Evolutionary conservation across 2,329 filamentous ascomycete species (phyloP), one percentile per base, ranked within the genome.

Genomic region (Colletotrichum coccodes): DNA sequence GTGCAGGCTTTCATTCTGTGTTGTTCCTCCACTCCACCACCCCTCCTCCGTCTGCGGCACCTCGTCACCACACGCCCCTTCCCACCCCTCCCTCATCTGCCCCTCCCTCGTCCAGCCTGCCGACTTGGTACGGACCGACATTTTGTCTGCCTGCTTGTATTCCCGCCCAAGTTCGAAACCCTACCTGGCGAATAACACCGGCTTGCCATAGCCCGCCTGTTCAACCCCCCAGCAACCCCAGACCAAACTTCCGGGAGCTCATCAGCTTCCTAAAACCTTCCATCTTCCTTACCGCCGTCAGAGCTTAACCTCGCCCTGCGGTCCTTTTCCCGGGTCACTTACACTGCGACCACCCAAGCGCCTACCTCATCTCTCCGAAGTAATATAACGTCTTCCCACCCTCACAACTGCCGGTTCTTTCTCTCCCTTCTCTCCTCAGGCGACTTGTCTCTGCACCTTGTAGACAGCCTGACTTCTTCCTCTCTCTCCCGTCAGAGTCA

Each of bases 401-500:
- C 67, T 75, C 72, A 70, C 76, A 78, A 77, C 79, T 82, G 77
- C 78, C 76, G 74, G 72, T 73, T 72, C 66, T 63, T 70, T 68
- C 68, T 72, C 60, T 72, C 71, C 63, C 60, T 50, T 64, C 71
- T 75, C 67, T 70, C 64, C 72, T 75, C 76, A 73, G 78, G 78
- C 76, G 74, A 79, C 79, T 76, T 77, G 77, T 79, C 77, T 78
- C 77, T 75, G 77, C 77, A 78, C 74, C 76, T 78, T 74, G 74
- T 75, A 74, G 77, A 73, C 77, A 76, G 73, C 66, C 70, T 70
- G 71, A 73, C 71, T 73, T 70, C 70, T 70, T 74, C 47, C 67
- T 56, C 34, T 44, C 63, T 60, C 63, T 52, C 50, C 73, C 83
- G 82, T 83, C 81, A 82, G 73, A 83, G 82, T 83, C 81, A 83